These are phyloP conservation scores for Metschnikowia similis DNA, from an alignment of 805 yeast species.

Conservation along the genomic window DNA sequence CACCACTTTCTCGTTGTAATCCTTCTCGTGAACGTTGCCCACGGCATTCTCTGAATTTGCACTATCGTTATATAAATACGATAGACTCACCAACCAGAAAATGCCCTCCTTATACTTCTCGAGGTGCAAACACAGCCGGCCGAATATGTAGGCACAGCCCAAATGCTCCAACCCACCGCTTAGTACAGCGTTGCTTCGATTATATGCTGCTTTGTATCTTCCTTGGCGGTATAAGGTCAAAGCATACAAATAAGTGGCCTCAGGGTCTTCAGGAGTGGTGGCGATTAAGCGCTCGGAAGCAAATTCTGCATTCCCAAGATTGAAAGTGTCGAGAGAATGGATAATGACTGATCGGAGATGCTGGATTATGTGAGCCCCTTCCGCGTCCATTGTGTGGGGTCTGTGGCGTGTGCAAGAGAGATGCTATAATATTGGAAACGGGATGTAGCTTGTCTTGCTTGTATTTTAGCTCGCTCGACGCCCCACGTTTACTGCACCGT, in stretches of 20 bases:
- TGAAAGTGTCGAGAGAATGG: conserved; percentile 68
- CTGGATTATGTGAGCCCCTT: conserved; percentile 26
- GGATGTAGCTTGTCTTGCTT: not conserved
- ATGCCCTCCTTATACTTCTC: conserved; percentile 60
- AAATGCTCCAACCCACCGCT: conserved; percentile 48
- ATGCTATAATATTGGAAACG: not conserved
- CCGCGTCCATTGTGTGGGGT: conserved; percentile 13
- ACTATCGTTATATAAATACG: conserved; percentile 27
- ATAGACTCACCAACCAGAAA: conserved; percentile 32
- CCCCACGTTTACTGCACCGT: not conserved
- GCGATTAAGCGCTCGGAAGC: conserved; percentile 79
- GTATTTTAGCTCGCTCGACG: no score
- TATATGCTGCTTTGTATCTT: conserved; percentile 60
- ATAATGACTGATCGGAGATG: conserved; percentile 57
- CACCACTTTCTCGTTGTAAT: not conserved
- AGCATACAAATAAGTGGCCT: conserved; percentile 66
- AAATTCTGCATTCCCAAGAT: conserved; percentile 74
- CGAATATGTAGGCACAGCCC: conserved; percentile 76
- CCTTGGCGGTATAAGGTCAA: conserved; percentile 57
- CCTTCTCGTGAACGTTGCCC: not conserved
- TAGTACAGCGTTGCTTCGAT: conserved; percentile 28
- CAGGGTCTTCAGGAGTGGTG: conserved; percentile 49
- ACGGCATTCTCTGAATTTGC: conserved; percentile 5
- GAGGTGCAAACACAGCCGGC: conserved; percentile 57
- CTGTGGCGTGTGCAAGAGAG: not conserved